Base-by-base conservation (phyloP, 140 eudicot species). In the Flaveria floridana region DNA sequence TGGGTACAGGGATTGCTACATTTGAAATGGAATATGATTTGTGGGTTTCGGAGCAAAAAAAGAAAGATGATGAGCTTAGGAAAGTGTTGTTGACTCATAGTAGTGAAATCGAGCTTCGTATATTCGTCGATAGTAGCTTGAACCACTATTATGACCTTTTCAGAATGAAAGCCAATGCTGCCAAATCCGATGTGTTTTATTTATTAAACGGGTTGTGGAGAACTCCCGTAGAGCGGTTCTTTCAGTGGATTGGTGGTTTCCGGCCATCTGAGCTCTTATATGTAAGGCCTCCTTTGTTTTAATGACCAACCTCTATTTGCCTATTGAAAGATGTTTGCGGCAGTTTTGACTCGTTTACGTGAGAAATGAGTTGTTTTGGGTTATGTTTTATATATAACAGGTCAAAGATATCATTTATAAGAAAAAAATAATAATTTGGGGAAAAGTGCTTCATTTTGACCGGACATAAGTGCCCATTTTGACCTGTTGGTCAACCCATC, bases 201-300 rank as follows among this genome's bases (percentile, higher is more conserved):
- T 34, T 86, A 78, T 81, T 88, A 84, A 82, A 81, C 37, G 95
- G 95, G 66, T 26, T 80, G 68, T 88, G 90, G 90, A 86, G 87
- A 72, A 79, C 87, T 37, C 87, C 95, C 8, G 86, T 86, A 1
- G 95, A 88, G 77, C 83, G 87, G 53, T 79, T 88, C 61, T 88
- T 88, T 70, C 84, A 79, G 19, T 88, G 95, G 95, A 86, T 88
- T 13, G 95, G 95, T 23, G 95, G 95, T 74, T 88, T 88, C 68
- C 85, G 85, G 3, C 91, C 95, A 23, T 88, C 95, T 4, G 87
- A 88, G 76, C 81, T 88, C 44, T 77, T 88, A 74, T 57, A 82
- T 47, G 95, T 82, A 85, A 85, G 68, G 6, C 64, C 64, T 72
- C 21, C 19, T 25, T 18, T 75, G 18, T 61, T 26, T 26, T 61